Base-by-base conservation (phyloP, 2,329 filamentous ascomycete species). In the Stagonosporopsis chrysanthemi region DNA sequence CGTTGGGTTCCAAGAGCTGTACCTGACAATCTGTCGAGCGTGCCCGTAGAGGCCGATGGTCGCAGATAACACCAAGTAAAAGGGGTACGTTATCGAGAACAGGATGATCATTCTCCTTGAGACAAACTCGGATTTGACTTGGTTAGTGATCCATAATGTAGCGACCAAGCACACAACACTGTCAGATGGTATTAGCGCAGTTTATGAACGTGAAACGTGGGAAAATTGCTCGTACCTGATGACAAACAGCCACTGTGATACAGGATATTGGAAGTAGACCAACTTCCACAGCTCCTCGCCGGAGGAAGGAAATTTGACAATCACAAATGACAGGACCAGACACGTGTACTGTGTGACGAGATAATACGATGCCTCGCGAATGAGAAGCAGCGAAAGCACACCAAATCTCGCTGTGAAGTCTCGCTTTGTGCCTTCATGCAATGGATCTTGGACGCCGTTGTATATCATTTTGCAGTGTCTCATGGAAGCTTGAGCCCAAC, bases 1-100 rank as follows among this genome's bases (percentile, higher is more conserved):
- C 2, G 80, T 82, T n/a, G 80, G 78, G 60, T 82, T 82, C 80
- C 80, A 82, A 15, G 74, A 77, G 52, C 74, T 77, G 60, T 82
- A 82, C 50, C 72, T 76, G 49, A 79, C 77, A 29, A 81, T 65
- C 62, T 81, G 78, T 59, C 80, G 71, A 28, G 80, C 80, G 58
- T 82, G 79, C 6, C 78, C 80, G 56, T 79, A 81, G 15, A 82
- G 67, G 9, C 80, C 80, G 66, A 81, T 80, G 1, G 76, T 75
- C 3, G 79, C 78, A 51, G 74, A 76, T 35, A 81, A 60, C 12
- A 81, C 68, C 24, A 82, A 62, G 22, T 82, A 80, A 36, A 78
- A 71, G 3, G 79, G 77, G 55, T 81, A 82, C 1, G 74, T 65
- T 19, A 77, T 62, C 1, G 77, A 77, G 54, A 82, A 82, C 15